These are phyloP conservation scores for Candida oleophila DNA, from an alignment of 805 yeast genomes.

Conservation along the genomic window DNA sequence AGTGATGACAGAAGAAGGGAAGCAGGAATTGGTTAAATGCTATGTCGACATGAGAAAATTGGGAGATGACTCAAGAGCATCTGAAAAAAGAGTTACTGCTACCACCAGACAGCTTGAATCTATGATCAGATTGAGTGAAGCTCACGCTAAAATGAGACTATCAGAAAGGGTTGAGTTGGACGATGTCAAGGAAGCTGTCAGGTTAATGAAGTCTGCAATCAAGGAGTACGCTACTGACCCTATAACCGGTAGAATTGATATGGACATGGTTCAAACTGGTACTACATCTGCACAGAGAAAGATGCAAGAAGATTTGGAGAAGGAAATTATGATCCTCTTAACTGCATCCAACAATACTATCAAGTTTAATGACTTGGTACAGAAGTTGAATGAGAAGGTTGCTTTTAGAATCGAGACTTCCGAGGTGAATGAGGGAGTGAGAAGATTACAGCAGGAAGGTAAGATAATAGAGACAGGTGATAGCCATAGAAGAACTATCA, in stretches of 20 bases:
- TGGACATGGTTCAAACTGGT: slow-evolving; percentile 97
- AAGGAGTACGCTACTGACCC: slow-evolving; percentile 99
- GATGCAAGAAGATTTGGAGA: slow-evolving; percentile 67
- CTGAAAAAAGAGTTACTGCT: slow-evolving; percentile 93
- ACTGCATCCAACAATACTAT: slow-evolving; percentile 51
- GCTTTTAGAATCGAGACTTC: slow-evolving; percentile 64
- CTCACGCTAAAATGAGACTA: slow-evolving; percentile 95
- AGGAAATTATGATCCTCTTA: slow-evolving; percentile 56
- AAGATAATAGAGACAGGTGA: slow-evolving; percentile 69
- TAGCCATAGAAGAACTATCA: slow-evolving; percentile 62
- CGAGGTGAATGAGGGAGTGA: slow-evolving; percentile 67
- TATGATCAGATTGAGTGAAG: slow-evolving; percentile 92
- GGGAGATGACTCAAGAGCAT: slow-evolving; percentile 85
- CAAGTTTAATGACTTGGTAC: slow-evolving; percentile 56
- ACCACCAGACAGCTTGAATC: slow-evolving; percentile 96
- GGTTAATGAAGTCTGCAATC: slow-evolving; percentile 89
- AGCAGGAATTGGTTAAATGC: slow-evolving; percentile 77
- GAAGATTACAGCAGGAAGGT: slow-evolving; percentile 70
- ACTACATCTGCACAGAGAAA: slow-evolving; percentile 84
- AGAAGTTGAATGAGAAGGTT: slow-evolving; percentile 64
- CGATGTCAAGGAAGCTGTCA: slow-evolving; percentile 91
- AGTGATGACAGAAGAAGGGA: slow-evolving; percentile 75
- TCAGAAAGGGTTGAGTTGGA: slow-evolving; percentile 64
- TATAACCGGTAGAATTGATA: slow-evolving; percentile 91
- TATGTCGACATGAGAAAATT: slow-evolving; percentile 92